Conservation (phyloP, 129 eudicot species). For the Heracleum sosnowskyi region DNA sequence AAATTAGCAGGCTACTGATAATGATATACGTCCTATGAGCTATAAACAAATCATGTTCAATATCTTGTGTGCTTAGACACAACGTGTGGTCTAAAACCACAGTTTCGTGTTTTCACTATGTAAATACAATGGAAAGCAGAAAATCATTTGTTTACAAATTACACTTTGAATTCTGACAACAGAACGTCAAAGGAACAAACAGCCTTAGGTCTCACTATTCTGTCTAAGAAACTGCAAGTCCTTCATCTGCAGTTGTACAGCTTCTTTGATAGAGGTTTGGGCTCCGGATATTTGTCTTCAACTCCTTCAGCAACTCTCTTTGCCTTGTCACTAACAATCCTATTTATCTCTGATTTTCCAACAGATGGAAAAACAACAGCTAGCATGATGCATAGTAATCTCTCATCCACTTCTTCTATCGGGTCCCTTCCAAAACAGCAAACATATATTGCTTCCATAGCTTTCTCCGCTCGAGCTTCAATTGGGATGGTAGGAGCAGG, state of each 20-base stretch:
- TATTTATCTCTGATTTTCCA: constrained; percentile 29
- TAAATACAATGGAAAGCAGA: not conserved
- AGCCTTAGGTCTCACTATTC: constrained; percentile 36
- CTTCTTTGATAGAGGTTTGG: constrained; percentile 76
- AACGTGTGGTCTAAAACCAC: not conserved
- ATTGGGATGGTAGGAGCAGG: constrained; percentile 59
- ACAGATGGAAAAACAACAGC: constrained; percentile 74
- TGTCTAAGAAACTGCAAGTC: constrained; percentile 74
- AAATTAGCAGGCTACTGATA: not conserved
- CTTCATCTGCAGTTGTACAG: constrained; percentile 82
- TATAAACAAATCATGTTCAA: not conserved
- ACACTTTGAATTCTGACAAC: not conserved
- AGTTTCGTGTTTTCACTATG: not conserved
- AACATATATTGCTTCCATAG: constrained; percentile 81
- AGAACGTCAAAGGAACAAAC: not conserved
- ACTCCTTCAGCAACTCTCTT: constrained; percentile 61
- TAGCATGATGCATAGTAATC: constrained; percentile 47
- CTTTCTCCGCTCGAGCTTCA: constrained; percentile 77
- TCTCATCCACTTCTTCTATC: constrained; percentile 69
- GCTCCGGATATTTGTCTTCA: constrained; percentile 52
- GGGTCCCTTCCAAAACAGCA: constrained; percentile 77
- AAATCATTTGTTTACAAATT: not conserved
- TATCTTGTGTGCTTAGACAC: not conserved
- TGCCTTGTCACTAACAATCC: constrained; percentile 54
- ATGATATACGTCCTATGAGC: not conserved